Evolutionary conservation across 768 basidiomycete genomes (phyloP).

Genomic region (Agrocybe pediades): DNA sequence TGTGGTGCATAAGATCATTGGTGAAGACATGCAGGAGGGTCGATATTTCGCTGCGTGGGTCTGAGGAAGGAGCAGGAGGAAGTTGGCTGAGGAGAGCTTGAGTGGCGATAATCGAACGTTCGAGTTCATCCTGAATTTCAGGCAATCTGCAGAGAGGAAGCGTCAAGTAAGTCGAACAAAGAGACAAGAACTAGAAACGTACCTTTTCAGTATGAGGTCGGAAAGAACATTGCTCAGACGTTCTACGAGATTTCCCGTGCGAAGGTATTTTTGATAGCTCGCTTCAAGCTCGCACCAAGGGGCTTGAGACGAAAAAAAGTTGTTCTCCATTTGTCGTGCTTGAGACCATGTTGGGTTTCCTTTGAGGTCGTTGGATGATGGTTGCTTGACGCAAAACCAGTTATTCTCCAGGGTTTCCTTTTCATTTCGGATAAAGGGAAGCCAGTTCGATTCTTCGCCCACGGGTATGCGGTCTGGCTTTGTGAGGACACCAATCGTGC

Average conservation of each 20-base stretch:
- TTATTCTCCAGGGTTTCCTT: conserved; percentile 50
- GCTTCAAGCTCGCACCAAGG: conserved; percentile 56
- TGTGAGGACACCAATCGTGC: conserved; percentile 75
- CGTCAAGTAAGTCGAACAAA: neutral
- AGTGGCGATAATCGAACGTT: conserved; percentile 41
- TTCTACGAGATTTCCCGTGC: conserved; percentile 58
- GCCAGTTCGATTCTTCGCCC: conserved; percentile 59
- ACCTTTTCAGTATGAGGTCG: conserved; percentile 65
- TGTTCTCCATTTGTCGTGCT: conserved; percentile 56
- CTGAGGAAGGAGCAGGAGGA: conserved; percentile 54
- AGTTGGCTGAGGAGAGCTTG: conserved; percentile 29
- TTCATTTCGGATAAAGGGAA: conserved; percentile 56
- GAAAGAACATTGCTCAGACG: conserved; percentile 63
- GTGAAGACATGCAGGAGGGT: conserved; percentile 48
- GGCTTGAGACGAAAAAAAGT: conserved; percentile 51
- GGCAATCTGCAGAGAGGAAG: conserved; percentile 52
- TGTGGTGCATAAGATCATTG: conserved; percentile 40
- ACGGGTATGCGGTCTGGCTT: conserved; percentile 43
- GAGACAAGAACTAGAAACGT: conserved; percentile 5
- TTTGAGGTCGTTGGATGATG: conserved; percentile 49
- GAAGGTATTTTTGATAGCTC: conserved; percentile 48
- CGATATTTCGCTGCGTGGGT: conserved; percentile 61
- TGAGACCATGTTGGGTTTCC: conserved; percentile 58
- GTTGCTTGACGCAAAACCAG: conserved; percentile 63
- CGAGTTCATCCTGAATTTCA: conserved; percentile 59